These are phyloP conservation scores for Paxillus rubicundulus DNA, from an alignment of 768 basidiomycete genomes.

Conservation along the genomic window DNA sequence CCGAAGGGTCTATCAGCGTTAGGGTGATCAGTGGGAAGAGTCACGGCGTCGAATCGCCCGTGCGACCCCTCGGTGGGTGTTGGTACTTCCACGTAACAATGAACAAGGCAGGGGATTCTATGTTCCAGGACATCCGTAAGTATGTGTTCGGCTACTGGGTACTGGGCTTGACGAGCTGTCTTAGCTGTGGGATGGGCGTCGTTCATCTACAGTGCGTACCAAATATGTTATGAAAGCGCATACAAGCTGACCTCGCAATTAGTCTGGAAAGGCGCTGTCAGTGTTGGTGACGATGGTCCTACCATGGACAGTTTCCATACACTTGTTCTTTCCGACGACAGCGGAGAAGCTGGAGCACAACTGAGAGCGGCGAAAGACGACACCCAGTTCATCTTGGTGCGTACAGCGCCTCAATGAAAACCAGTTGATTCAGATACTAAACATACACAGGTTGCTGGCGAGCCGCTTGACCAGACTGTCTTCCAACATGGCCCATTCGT, in stretches of 20 bases:
- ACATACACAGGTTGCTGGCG: conserved; percentile 64
- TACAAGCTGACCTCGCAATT: conserved; percentile 1
- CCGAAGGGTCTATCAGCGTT: conserved; percentile 64
- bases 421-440: neutral
- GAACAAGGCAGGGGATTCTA: conserved; percentile 48
- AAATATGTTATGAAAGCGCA: neutral
- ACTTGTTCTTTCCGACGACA: conserved; percentile 68
- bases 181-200: conserved; percentile 84
- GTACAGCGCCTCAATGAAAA: conserved; percentile 14
- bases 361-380: conserved; percentile 56
- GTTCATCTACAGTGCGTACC: conserved; percentile 72
- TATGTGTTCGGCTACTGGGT: conserved; percentile 2
- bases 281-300: conserved; percentile 50
- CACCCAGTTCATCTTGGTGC: conserved; percentile 74
- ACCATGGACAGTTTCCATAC: conserved; percentile 69
- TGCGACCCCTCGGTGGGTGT: conserved; percentile 87
- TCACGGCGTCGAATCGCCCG: conserved; percentile 83
- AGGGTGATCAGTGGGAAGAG: conserved; percentile 90
- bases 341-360: conserved; percentile 63
- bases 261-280: conserved; percentile 53
- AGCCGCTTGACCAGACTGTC: conserved; percentile 86
- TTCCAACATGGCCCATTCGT: conserved; percentile 89
- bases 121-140: conserved; percentile 85
- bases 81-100: conserved; percentile 88
- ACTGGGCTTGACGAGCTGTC: conserved; percentile 1